A percentile compares a stretch with the other conserved stretches of the same genome.
Conservation (phyloP, 768 basidiomycete genomes). For the Sarcodon aspratus region DNA sequence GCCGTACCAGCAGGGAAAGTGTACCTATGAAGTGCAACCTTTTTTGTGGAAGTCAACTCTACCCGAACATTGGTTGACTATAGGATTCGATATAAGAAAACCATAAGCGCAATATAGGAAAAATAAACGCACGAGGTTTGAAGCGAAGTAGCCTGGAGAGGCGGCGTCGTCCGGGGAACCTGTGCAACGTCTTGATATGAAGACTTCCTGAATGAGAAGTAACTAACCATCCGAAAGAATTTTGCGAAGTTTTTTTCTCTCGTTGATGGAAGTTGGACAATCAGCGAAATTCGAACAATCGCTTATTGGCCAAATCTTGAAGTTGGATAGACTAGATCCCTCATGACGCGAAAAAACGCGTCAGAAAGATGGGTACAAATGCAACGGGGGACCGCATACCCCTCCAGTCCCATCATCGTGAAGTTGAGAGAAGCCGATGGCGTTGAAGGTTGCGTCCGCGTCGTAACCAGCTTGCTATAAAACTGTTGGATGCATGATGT, state of each 20-base stretch:
- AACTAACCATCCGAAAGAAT: slow-evolving; percentile 34
- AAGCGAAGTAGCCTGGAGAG: slow-evolving; percentile 56
- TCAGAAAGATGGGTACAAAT: no score
- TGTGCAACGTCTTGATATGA: slow-evolving; percentile 8
- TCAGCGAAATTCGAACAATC: slow-evolving; percentile 27
- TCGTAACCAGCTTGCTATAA: slow-evolving; percentile 28
- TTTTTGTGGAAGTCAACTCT: slow-evolving; percentile 47
- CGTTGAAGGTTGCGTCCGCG: slow-evolving; percentile 20
- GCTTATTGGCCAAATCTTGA: slow-evolving; percentile 45
- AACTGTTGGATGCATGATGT: background rate
- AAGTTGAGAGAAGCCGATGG: slow-evolving; percentile 50
- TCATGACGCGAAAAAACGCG: no score
- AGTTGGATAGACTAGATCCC: slow-evolving; percentile 30
- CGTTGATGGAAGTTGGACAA: slow-evolving; percentile 35
- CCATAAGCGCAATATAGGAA: background rate
- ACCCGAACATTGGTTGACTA: slow-evolving; percentile 47
- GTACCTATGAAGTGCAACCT: slow-evolving; percentile 41
- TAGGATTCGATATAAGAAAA: background rate
- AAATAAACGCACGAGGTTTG: slow-evolving; percentile 33
- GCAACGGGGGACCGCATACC: slow-evolving; percentile 18
- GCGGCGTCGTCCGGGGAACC: slow-evolving; percentile 50
- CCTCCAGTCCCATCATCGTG: slow-evolving; percentile 57
- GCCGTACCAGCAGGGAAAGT: slow-evolving; percentile 15
- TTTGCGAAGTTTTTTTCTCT: slow-evolving; percentile 37
- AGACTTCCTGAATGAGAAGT: no score